phyloP scores from a whole-genome alignment of 352 stramenopile genomes.

The Globisporangium megalacanthum region DNA sequence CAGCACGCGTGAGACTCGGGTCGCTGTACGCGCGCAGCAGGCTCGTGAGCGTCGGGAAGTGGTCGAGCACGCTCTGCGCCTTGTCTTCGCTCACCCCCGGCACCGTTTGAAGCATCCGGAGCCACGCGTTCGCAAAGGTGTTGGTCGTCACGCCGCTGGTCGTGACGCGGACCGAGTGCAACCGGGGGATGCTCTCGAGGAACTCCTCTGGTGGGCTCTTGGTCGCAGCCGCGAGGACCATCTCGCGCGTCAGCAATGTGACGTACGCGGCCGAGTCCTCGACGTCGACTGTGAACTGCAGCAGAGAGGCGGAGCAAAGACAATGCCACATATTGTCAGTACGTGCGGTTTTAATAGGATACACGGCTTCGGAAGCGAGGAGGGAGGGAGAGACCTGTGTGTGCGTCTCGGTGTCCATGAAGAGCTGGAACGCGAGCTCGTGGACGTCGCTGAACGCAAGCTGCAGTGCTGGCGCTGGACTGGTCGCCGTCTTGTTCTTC shows the following conservation, averaged over 20 bases:
- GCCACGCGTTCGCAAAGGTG: constrained; percentile 49
- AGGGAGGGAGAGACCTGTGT: constrained; percentile 27
- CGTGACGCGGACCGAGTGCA: constrained; percentile 37
- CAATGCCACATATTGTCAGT: neutral
- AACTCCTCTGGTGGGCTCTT: constrained; percentile 42
- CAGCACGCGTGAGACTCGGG: constrained; percentile 17
- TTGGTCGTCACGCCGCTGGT: constrained; percentile 35
- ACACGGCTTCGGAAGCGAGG: neutral
- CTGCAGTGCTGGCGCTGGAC: constrained; percentile 11
- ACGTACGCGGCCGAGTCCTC: constrained; percentile 51
- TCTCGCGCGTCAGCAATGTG: constrained; percentile 47
- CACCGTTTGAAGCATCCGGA: constrained; percentile 80
- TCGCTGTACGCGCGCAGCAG: constrained; percentile 46
- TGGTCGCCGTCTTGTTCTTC: constrained; percentile 24
- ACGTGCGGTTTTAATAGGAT: neutral
- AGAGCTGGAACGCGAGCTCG: constrained; percentile 58
- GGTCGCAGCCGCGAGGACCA: constrained; percentile 35
- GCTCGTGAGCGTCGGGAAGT: constrained; percentile 54
- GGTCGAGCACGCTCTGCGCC: constrained; percentile 52
- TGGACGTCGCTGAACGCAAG: constrained; percentile 56
- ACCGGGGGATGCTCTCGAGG: constrained; percentile 44
- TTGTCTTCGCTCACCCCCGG: constrained; percentile 67
- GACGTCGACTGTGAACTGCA: constrained; percentile 46
- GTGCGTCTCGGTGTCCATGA: constrained; percentile 49
- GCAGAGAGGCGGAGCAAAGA: neutral